Percentiles rank a stretch among this genome's conserved stretches.
Evolutionary conservation across 305 asterid genomes (phyloP).

Genomic region (Fraxinus angustifolia): DNA sequence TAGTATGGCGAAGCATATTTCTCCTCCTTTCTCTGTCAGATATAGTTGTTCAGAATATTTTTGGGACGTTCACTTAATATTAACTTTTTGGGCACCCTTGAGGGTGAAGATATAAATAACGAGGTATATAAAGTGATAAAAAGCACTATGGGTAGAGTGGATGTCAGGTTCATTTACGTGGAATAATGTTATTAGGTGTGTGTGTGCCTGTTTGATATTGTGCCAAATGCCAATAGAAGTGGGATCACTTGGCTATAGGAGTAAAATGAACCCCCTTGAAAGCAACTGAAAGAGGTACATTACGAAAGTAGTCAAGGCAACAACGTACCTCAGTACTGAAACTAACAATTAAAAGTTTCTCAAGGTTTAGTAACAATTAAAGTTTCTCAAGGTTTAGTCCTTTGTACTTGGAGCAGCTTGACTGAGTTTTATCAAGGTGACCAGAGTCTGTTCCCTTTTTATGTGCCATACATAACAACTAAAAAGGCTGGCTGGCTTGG

Average conservation of each 20-base stretch:
- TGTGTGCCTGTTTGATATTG: not conserved
- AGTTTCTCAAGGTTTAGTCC: not conserved
- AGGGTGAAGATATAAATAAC: not conserved
- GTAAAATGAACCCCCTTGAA: not conserved
- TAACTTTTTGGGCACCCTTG: not conserved
- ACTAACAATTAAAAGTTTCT: not conserved
- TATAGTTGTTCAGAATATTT: not conserved
- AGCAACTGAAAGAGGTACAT: too few relatives aligned
- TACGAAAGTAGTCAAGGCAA: too few relatives aligned
- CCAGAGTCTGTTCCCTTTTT: not conserved
- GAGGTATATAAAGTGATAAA: not conserved
- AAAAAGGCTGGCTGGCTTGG: not conserved
- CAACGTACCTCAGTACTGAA: not conserved
- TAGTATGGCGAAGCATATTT: not conserved
- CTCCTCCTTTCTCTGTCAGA: not conserved
- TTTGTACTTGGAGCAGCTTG: not conserved
- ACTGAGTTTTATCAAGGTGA: not conserved
- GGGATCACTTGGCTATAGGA: not conserved
- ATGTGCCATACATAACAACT: not conserved
- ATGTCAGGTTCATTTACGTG: not conserved
- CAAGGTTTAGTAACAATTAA: not conserved
- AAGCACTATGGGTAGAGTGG: not conserved
- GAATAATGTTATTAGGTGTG: not conserved
- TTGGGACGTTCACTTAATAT: not conserved
- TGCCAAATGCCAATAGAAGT: not conserved